Evolutionary conservation across 768 basidiomycete genomes (phyloP).

Genomic region (Glaciozyma antarctica): DNA sequence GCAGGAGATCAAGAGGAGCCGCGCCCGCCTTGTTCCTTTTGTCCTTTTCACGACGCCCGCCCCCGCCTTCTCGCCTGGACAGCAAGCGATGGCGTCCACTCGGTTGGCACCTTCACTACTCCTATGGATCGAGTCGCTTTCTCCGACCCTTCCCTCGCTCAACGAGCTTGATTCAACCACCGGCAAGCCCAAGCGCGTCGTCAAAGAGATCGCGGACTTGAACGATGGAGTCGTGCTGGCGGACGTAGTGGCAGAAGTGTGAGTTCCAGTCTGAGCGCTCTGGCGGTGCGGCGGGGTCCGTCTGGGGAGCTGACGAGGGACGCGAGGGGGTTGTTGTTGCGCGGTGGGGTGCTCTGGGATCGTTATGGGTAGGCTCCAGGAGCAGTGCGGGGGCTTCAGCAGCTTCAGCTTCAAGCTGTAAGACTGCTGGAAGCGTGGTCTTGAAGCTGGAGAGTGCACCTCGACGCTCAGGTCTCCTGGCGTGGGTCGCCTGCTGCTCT

Average conservation of each 20-base stretch:
- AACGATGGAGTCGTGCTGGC: slow-evolving; percentile 69
- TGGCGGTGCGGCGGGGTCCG: neutral
- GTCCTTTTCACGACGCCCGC: too few species aligned
- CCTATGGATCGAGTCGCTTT: neutral
- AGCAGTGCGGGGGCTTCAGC: too few species aligned
- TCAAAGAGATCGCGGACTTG: slow-evolving; percentile 52
- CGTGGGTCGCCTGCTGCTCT: too few species aligned
- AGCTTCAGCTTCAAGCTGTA: too few species aligned
- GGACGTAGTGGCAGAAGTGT: slow-evolving; percentile 49
- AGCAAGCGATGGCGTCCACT: neutral
- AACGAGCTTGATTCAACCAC: neutral
- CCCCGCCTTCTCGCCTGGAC: too few species aligned
- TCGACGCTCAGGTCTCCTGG: too few species aligned
- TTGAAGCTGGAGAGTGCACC: too few species aligned
- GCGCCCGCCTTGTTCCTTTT: too few species aligned
- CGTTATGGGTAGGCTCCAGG: too few species aligned
- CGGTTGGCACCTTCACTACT: neutral
- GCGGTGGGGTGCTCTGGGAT: too few species aligned
- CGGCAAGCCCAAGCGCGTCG: neutral
- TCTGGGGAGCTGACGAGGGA: neutral
- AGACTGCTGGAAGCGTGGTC: too few species aligned
- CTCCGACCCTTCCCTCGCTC: neutral
- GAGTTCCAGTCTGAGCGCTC: slow-evolving; percentile 39
- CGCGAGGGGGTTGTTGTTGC: neutral
- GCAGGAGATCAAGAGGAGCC: too few species aligned